Evolutionary conservation across 2,329 filamentous ascomycete genomes (phyloP).

Genomic region (Scedosporium aurantiacum): DNA sequence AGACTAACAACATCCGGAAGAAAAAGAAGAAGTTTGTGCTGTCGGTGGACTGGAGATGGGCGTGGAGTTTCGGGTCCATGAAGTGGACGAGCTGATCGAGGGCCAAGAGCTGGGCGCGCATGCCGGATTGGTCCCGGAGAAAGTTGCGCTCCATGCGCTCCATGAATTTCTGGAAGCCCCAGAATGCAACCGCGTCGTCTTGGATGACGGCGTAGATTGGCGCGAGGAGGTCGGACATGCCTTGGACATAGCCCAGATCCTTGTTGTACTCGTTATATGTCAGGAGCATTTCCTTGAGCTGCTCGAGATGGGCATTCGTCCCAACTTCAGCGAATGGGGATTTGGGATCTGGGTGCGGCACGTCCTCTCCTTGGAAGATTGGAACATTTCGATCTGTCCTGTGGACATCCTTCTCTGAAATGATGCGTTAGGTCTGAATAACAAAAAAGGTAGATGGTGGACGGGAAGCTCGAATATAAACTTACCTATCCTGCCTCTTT

Average conservation of each 20-base stretch:
- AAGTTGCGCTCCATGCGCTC: slow-evolving; percentile 97
- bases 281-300: slow-evolving; percentile 98
- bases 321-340: slow-evolving; percentile 88
- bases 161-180: slow-evolving; percentile 95
- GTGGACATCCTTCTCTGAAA: slow-evolving; percentile 92
- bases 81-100: slow-evolving; percentile 93
- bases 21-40: slow-evolving; percentile 99
- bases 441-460: neutral
- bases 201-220: slow-evolving; percentile 96
- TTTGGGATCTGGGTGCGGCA: slow-evolving; percentile 88
- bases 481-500: slow-evolving; percentile 85
- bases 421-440: slow-evolving; percentile 10
- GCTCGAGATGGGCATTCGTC: slow-evolving; percentile 94
- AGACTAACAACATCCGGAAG: slow-evolving; percentile 96
- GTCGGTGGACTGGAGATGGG: slow-evolving; percentile 79
- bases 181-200: slow-evolving; percentile 93
- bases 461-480: slow-evolving; percentile 9
- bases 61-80: slow-evolving; percentile 89
- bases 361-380: slow-evolving; percentile 94
- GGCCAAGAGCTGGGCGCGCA: slow-evolving; percentile 82
- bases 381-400: slow-evolving; percentile 88
- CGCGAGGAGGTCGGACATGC: slow-evolving; percentile 93
- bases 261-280: slow-evolving; percentile 98
- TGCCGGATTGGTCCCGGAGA: slow-evolving; percentile 86
- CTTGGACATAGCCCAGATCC: slow-evolving; percentile 92